phyloP scores from a whole-genome alignment of 106 monocot species.

The Dioscorea alata region DNA sequence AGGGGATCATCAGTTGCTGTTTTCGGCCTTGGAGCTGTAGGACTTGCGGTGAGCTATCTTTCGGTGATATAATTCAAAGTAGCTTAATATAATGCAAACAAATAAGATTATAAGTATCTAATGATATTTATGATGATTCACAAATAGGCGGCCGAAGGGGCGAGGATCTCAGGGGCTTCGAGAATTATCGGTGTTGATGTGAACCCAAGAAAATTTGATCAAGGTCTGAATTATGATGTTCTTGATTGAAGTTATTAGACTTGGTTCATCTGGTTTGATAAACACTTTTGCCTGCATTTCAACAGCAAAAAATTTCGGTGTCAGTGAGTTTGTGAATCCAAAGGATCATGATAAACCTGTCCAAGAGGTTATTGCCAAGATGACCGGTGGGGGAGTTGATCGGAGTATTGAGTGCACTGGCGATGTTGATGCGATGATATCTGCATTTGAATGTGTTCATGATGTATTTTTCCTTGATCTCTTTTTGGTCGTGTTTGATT shows the following conservation, averaged over 20 bases:
- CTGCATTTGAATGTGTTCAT: conserved; percentile 86
- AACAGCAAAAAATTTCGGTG: conserved; percentile 76
- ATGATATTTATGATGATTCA: no score
- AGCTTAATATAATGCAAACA: background rate
- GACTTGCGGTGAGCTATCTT: conserved; percentile 54
- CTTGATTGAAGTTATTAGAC: background rate
- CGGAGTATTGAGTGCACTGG: conserved; percentile 75
- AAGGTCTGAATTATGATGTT: conserved; percentile 19
- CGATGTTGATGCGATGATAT: conserved; percentile 71
- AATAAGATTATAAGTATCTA: background rate
- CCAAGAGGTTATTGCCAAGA: conserved; percentile 80
- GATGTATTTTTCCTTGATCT: conserved; percentile 33
- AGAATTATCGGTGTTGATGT: conserved; percentile 74
- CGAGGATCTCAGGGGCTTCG: conserved; percentile 59
- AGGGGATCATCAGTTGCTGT: conserved; percentile 43
- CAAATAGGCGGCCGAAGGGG: conserved; percentile 72
- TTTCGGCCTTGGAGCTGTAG: conserved; percentile 51
- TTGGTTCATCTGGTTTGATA: background rate
- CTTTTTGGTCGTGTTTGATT: background rate
- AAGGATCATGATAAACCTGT: conserved; percentile 66
- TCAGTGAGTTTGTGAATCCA: conserved; percentile 67
- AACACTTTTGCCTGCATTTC: background rate
- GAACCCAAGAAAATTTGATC: conserved; percentile 34
- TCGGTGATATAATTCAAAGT: background rate
- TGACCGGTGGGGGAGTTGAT: conserved; percentile 78